Conservation (phyloP, 1,139 yeast genomes). For the Zygotorulaspora mrakii region DNA sequence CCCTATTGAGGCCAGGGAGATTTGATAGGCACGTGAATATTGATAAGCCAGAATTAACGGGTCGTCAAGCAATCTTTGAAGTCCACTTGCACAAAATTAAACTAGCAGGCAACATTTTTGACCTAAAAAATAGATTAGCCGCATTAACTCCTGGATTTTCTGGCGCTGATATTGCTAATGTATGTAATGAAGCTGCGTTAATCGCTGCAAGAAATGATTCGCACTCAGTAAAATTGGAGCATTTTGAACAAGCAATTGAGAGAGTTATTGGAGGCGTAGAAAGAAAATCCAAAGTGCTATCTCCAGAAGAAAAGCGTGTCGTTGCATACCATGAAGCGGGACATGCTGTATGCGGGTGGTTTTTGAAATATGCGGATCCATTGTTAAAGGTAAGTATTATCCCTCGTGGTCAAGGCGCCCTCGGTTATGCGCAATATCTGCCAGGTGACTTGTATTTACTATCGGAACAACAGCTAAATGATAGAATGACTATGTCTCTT, state of each 20-base stretch:
- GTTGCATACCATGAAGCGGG: constrained; percentile 86
- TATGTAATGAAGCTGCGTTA: constrained; percentile 79
- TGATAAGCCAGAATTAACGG: constrained; percentile 74
- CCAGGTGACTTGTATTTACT: constrained; percentile 73
- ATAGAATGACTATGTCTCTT: constrained; percentile 75
- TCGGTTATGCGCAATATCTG: constrained; percentile 78
- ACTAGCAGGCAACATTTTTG: constrained; percentile 52
- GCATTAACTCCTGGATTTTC: constrained; percentile 82
- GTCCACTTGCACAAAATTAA: constrained; percentile 64
- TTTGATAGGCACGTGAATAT: constrained; percentile 73
- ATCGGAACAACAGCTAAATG: constrained; percentile 61
- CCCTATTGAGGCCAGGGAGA: constrained; percentile 78
- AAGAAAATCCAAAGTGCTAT: constrained; percentile 62
- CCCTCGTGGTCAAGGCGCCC: constrained; percentile 81
- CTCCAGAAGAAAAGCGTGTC: constrained; percentile 67
- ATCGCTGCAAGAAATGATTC: constrained; percentile 72
- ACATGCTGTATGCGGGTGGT: constrained; percentile 80
- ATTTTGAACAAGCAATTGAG: constrained; percentile 78
- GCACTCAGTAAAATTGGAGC: constrained; percentile 50
- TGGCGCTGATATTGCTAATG: constrained; percentile 83
- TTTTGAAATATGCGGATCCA: constrained; percentile 68
- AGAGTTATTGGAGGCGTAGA: constrained; percentile 80
- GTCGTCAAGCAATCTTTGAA: constrained; percentile 68
- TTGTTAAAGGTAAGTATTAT: constrained; percentile 74
- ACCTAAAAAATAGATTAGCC: constrained; percentile 65